Base-by-base conservation (phyloP, 352 stramenopile genomes). In the Stramenopiles sp. region DNA sequence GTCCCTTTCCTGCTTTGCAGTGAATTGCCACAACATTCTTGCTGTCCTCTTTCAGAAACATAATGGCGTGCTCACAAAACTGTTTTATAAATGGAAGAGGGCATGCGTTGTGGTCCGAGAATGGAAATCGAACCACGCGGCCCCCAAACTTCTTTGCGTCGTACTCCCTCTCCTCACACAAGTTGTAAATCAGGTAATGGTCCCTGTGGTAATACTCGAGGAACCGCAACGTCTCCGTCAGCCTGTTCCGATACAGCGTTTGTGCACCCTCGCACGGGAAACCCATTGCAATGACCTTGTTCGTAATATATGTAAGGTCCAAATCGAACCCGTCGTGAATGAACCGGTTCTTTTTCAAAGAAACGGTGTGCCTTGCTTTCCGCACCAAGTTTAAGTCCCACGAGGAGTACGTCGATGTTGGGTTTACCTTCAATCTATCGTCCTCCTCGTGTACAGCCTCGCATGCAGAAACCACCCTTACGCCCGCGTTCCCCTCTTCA, bases 1-100 rank as follows among this genome's bases (percentile, higher is more conserved):
- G 35, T 1, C 79, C 79, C 75, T 83, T 83, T 18, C 79, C 79
- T n/a, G 79, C 79, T 74, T 83, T 83, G 77, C 79, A 83, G 74
- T 83, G 79, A 3, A 83, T 75, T 25, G 79, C 79, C 18, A 81
- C 79, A 18, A 83, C 74, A 63, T 81, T 69, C 25, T 81, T 68
- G 35, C 53, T 71, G 12, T 2, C 53, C 35, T 71, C 35, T 31
- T 33, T 71, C 12, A 71, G 53, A 71, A 71, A 71, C 4, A 35
- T 71, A 4, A 71, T 33, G 31, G 35, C 35, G 35, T 71, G 53
- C 35, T 71, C 53, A 6, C 33, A 31, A 31, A 71, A 35, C 6
- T 31, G 53, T 6, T 71, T 33, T 4, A 71, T 71, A 31, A 71
- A 71, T 6, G 33, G 33, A 4, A 71, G 6, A 35, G 53, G 53